Conservation (phyloP, 1,284 basidiomycete species). For the Schizophyllum commune region DNA sequence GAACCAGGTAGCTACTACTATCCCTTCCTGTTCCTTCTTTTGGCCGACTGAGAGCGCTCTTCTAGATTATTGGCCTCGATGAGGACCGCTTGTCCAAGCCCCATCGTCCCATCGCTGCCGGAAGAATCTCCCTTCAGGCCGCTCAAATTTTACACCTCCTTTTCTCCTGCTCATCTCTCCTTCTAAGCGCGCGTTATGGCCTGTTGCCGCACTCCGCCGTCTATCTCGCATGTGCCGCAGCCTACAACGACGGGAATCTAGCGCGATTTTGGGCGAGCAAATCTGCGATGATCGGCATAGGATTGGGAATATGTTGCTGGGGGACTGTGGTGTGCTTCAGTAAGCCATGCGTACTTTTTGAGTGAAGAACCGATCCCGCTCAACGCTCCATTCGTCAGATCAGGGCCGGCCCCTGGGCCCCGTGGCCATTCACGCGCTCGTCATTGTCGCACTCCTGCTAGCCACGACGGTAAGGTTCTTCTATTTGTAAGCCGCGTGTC, state of each 20-base stretch:
- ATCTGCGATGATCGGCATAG: slow-evolving; percentile 23
- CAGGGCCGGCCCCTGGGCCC: slow-evolving; percentile 12
- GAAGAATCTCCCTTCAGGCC: slow-evolving; percentile 21
- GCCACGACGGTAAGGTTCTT: slow-evolving; percentile 18
- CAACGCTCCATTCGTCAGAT: slow-evolving; percentile 3
- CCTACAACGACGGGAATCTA: slow-evolving; percentile 26
- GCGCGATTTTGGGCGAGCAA: slow-evolving; percentile 22
- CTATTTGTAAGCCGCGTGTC: neutral
- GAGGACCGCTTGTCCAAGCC: slow-evolving; percentile 30
- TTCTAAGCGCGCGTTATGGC: slow-evolving; percentile 16
- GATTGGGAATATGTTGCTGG: slow-evolving; percentile 24
- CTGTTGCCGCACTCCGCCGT: slow-evolving; percentile 18
- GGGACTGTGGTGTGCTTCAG: slow-evolving; percentile 26
- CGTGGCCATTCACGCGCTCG: slow-evolving; percentile 15
- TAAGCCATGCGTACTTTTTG: slow-evolving; percentile 10
- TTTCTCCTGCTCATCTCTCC: slow-evolving; percentile 18
- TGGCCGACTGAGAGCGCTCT: neutral
- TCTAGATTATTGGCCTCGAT: slow-evolving; percentile 15
- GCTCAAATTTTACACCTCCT: slow-evolving; percentile 20
- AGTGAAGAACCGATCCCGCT: neutral
- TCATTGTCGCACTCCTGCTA: slow-evolving; percentile 21
- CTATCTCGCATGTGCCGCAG: slow-evolving; percentile 19
- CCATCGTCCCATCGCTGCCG: slow-evolving; percentile 26
- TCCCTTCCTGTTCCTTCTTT: neutral
- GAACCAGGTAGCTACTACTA: slow-evolving; percentile 11